Conservation (phyloP, 495 filamentous ascomycete species). For the Neurospora sp. region DNA sequence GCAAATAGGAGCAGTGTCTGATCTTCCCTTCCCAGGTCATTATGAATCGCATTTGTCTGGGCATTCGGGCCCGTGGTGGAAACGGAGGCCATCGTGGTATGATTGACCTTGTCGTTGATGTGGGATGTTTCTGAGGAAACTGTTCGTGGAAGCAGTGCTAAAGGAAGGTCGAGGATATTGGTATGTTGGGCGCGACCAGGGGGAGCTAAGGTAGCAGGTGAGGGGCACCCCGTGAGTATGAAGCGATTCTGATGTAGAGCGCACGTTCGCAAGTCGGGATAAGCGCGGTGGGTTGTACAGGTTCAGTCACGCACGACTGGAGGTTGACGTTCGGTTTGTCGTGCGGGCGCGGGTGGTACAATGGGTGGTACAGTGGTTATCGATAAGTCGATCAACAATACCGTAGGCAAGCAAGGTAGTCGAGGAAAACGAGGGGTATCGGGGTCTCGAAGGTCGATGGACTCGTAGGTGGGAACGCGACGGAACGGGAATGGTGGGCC, state of each 20-base stretch:
- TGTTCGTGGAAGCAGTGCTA: neutral
- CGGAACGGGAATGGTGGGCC: neutral
- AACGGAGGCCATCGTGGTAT: neutral
- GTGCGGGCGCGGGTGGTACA: neutral
- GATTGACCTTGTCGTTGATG: neutral
- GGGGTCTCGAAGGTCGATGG: neutral
- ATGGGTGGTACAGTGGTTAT: neutral
- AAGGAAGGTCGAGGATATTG: neutral
- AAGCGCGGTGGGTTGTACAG: neutral
- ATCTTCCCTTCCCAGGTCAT: slow-evolving; percentile 23
- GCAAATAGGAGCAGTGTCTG: slow-evolving; percentile 43
- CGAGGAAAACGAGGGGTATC: neutral
- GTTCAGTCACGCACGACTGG: neutral
- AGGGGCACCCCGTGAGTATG: neutral
- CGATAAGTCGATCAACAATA: neutral
- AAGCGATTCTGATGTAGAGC: neutral
- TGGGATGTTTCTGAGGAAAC: neutral
- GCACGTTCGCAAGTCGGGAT: neutral
- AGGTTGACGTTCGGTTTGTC: neutral
- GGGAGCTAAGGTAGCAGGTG: neutral
- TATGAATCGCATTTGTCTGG: slow-evolving; percentile 1
- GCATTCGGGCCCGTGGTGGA: neutral
- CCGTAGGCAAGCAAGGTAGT: neutral
- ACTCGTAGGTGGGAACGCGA: neutral
- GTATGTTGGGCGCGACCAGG: neutral